Evolutionary conservation across 345 rosid species (phyloP).

Genomic region (Excoecaria agallocha): DNA sequence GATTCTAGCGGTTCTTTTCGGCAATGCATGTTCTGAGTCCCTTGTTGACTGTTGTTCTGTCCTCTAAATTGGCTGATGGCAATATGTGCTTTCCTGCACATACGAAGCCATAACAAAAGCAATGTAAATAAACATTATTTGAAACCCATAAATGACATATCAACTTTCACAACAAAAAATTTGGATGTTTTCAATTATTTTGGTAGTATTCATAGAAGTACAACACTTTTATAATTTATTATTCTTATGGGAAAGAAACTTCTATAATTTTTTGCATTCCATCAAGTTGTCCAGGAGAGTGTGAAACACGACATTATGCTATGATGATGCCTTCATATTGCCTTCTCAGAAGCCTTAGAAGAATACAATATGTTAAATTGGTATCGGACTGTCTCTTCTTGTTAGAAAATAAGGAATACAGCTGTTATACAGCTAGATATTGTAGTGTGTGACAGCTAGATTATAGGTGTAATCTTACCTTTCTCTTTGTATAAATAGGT

Average conservation of each 20-base stretch:
- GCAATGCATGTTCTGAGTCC: constrained; percentile 19
- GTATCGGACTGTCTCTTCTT: too few species aligned
- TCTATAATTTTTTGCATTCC: background rate
- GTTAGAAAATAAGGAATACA: too few species aligned
- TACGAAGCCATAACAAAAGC: constrained; percentile 21
- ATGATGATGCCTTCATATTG: background rate
- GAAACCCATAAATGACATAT: background rate
- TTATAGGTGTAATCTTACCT: too few species aligned
- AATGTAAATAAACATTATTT: constrained; percentile 1
- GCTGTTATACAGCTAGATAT: too few species aligned
- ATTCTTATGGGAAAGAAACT: background rate
- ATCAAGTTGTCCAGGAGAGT: background rate
- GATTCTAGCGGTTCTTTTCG: constrained; percentile 33
- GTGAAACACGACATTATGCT: background rate
- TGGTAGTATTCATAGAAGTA: background rate
- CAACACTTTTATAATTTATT: background rate
- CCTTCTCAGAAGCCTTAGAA: too few species aligned
- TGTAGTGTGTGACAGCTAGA: too few species aligned
- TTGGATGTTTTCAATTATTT: background rate
- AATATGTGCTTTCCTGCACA: constrained; percentile 70
- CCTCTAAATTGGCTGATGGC: constrained; percentile 80
- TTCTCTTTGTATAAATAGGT: too few species aligned
- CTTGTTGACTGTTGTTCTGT: constrained; percentile 32
- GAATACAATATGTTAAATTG: too few species aligned
- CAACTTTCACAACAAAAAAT: background rate